A percentile compares a stretch with the other conserved stretches of the same genome.
phyloP scores from a whole-genome alignment of 164 flowering plant species.

The Litsea cubeba region DNA sequence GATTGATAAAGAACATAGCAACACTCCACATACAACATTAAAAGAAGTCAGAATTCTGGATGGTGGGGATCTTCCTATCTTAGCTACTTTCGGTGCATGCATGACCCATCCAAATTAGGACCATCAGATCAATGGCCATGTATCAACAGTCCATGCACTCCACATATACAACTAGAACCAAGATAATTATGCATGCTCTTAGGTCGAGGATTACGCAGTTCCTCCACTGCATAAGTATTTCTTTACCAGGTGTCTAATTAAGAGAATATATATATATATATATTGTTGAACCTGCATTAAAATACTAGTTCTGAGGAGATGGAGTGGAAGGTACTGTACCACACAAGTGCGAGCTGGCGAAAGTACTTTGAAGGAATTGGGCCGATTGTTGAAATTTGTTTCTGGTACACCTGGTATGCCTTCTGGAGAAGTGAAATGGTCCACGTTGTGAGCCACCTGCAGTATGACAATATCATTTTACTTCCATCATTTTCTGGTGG shows the following conservation, averaged over 20 bases:
- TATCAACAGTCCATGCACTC: not conserved
- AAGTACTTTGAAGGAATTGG: constrained; percentile 84
- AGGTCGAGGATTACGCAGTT: no score
- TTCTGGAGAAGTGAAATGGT: constrained; percentile 95
- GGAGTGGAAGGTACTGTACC: constrained; percentile 38
- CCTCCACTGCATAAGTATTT: no score
- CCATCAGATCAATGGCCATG: not conserved
- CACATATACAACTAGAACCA: no score
- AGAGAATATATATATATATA: no score
- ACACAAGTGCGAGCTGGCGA: constrained; percentile 90
- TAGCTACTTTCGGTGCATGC: not conserved
- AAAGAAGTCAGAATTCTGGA: not conserved
- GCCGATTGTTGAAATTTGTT: constrained; percentile 94
- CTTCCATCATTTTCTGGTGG: no score
- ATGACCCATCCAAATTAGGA: not conserved
- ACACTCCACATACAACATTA: not conserved
- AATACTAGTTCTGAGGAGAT: not conserved
- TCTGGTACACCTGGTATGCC: constrained; percentile 94
- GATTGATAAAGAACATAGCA: no score
- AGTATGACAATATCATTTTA: not conserved
- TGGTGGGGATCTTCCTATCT: not conserved
- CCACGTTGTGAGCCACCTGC: constrained; percentile 86
- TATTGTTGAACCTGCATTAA: no score
- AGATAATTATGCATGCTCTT: no score
- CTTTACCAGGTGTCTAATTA: no score